Conservation (phyloP, 1,284 basidiomycete species). For the Cryptococcus sp. region DNA sequence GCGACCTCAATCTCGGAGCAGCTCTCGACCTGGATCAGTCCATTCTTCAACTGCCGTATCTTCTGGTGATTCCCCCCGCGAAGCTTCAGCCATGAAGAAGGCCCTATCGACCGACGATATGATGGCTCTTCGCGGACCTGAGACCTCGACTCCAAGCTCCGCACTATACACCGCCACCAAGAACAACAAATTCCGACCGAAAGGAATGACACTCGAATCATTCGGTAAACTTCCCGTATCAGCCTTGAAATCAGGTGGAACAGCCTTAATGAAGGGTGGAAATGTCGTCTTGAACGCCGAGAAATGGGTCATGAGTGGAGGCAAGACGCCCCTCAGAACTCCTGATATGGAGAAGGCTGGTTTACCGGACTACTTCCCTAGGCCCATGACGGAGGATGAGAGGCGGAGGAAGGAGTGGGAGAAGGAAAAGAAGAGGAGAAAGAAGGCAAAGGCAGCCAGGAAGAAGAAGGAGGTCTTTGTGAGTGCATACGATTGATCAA, state of each 20-base stretch:
- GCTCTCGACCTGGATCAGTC: constrained; percentile 22
- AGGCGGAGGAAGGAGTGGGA: constrained; percentile 52
- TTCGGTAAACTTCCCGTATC: constrained; percentile 16
- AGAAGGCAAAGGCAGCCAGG: constrained; percentile 57
- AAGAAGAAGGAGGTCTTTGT: constrained; percentile 75
- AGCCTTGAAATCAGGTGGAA: constrained; percentile 13
- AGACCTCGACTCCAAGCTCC: constrained; percentile 3
- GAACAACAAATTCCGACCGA: constrained; percentile 13
- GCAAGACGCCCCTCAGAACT: constrained; percentile 30
- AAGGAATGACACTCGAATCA: constrained; percentile 25
- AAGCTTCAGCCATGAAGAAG: constrained; percentile 14
- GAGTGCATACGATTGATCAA: constrained; percentile 36
- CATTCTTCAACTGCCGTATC: constrained; percentile 32
- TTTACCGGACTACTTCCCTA: constrained; percentile 39
- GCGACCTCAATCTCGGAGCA: constrained; percentile 17
- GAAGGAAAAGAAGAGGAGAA: constrained; percentile 50
- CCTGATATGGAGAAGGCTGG: constrained; percentile 32
- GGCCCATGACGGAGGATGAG: constrained; percentile 47
- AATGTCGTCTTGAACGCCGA: constrained; percentile 34
- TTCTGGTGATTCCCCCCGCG: constrained; percentile 19
- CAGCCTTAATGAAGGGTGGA: constrained; percentile 30
- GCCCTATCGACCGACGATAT: constrained; percentile 29
- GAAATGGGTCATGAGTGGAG: constrained; percentile 35
- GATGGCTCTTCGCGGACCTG: constrained; percentile 18
- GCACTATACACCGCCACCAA: constrained; percentile 10